Conservation (phyloP, 2,329 filamentous ascomycete genomes). For the Venturia aucupariae region DNA sequence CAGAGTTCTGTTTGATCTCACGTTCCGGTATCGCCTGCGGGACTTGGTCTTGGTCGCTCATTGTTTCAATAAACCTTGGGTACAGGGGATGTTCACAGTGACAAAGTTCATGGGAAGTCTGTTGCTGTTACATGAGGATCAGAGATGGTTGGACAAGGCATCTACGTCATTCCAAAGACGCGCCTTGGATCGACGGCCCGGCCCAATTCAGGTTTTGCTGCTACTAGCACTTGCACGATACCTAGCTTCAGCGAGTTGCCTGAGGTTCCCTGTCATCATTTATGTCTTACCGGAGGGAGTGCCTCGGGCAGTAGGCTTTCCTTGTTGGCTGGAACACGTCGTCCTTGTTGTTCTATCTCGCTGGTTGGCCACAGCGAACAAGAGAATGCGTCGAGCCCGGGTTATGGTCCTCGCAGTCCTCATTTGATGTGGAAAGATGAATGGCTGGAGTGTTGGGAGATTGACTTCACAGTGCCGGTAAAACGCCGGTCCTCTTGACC, state of each 20-base stretch:
- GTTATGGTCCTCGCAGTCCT: too few relatives aligned
- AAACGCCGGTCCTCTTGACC: too few relatives aligned
- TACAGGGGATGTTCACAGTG: too few relatives aligned
- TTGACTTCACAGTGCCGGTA: too few relatives aligned
- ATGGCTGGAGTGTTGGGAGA: too few relatives aligned
- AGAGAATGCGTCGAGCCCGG: too few relatives aligned
- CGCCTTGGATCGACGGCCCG: neutral
- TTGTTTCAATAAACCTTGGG: neutral
- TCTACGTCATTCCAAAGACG: neutral
- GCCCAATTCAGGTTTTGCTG: neutral
- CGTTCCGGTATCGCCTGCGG: conserved; percentile 24
- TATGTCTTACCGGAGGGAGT: neutral
- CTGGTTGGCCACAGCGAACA: too few relatives aligned
- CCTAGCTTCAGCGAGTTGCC: neutral
- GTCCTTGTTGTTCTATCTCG: too few relatives aligned
- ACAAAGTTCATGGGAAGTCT: neutral
- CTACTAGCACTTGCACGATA: too few relatives aligned
- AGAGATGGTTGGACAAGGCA: neutral
- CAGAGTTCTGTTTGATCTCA: conserved; percentile 31
- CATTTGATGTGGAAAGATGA: too few relatives aligned
- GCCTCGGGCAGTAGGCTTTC: too few relatives aligned
- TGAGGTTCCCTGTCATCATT: neutral
- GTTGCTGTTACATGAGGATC: neutral
- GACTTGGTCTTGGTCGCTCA: neutral
- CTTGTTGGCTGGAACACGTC: too few relatives aligned